Base-by-base conservation (phyloP, 441 rosid species). In the Metrosideros polymorpha region DNA sequence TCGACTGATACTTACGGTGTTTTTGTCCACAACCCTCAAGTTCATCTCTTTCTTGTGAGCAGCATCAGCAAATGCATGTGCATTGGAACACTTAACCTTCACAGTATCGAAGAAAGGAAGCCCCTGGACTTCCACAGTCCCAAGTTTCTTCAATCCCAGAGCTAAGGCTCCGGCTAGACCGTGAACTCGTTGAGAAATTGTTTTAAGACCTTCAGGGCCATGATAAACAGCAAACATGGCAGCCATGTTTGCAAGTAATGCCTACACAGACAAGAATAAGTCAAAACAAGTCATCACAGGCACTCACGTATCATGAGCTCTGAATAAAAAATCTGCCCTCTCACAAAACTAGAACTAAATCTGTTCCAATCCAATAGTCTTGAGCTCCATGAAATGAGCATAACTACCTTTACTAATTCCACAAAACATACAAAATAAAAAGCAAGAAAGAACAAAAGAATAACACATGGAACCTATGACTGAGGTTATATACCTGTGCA, bases 181-280 rank as follows among this genome's bases (percentile, higher is more conserved):
- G 87, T 94, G 96, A 51, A 93, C 98, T 71, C 98, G 91, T 86
- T 94, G 93, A 9, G 96, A 94, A 53, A 96, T 96, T 82, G 93
- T 82, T 94, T 94, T 95, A n/a, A 96, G 92, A 91, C 99, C 98
- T 87, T 89, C 96, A 59, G 99, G 99, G 88, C 99, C 99, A 84
- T 98, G 99, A 92, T 98, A 98, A 89, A 98, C 97, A 88, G 98
- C 96, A 90, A 89, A 98, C 99, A 98, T 98, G 14, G 96, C 98
- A 90, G 99, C 94, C 99, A 96, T 98, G 90, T 98, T 98, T 83
- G 99, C 99, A 84, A 97, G 99, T 87, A 97, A 89, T 19, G 95
- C 96, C 97, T 93, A 87, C 43, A 89, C 42, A 86, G 85, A 82
- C 83, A 29, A 85, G 27, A 39, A 75, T 54, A 75, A 27, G 35